A percentile compares a stretch with the other conserved stretches of the same genome.
Evolutionary conservation across 768 basidiomycete genomes (phyloP).

Genomic region (Boletus sp.): DNA sequence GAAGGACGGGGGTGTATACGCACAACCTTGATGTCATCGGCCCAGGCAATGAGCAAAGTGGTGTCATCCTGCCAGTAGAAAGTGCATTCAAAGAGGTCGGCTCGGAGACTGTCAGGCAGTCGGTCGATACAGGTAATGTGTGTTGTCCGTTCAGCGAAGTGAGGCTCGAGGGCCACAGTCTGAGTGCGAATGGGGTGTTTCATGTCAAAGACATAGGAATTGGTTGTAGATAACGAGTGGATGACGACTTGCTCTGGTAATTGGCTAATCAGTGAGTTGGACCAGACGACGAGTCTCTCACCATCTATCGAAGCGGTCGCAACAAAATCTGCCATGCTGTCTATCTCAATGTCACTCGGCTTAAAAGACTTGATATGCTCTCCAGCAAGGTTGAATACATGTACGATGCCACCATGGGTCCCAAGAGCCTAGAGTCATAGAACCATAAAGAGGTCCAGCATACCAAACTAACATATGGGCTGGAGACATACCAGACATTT

Average conservation of each 20-base stretch:
- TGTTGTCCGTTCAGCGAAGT: slow-evolving; percentile 76
- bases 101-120: slow-evolving; percentile 76
- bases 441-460: not conserved
- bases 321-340: slow-evolving; percentile 83
- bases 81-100: slow-evolving; percentile 92
- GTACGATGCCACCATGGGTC: slow-evolving; percentile 90
- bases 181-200: slow-evolving; percentile 88
- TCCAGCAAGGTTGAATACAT: slow-evolving; percentile 78
- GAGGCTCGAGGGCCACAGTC: slow-evolving; percentile 89
- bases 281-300: slow-evolving; percentile 35
- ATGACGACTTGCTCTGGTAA: slow-evolving; percentile 84
- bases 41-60: slow-evolving; percentile 91
- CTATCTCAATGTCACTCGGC: slow-evolving; percentile 82
- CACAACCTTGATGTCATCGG: slow-evolving; percentile 88
- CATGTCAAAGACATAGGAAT: slow-evolving; percentile 85
- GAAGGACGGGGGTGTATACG: slow-evolving; percentile 66
- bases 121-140: slow-evolving; percentile 87
- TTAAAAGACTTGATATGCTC: slow-evolving; percentile 86
- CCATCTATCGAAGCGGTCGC: slow-evolving; percentile 94
- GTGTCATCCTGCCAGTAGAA: slow-evolving; percentile 92
- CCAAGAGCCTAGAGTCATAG: slow-evolving; percentile 93
- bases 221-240: slow-evolving; percentile 73
- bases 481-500: slow-evolving; percentile 60
- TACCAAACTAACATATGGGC: not conserved
- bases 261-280: slow-evolving; percentile 43